Conservation (phyloP, 805 yeast species). For the Lipomyces chichibuensis region DNA sequence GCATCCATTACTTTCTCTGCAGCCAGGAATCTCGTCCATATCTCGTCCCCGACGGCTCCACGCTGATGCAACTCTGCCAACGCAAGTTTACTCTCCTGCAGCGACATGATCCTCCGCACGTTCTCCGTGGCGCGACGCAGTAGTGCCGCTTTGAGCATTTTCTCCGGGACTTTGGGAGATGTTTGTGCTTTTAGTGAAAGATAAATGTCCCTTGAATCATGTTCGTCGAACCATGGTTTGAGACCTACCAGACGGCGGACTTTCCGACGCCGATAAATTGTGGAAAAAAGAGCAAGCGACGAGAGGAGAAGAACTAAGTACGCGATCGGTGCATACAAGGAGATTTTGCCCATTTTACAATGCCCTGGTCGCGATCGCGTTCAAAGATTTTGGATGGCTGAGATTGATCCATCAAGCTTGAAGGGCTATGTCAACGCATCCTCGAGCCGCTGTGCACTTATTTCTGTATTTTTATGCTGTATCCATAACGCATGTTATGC, state of each 20-base stretch:
- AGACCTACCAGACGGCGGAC: slow-evolving; percentile 57
- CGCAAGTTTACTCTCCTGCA: slow-evolving; percentile 75
- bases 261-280: slow-evolving; percentile 38
- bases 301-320: slow-evolving; percentile 31
- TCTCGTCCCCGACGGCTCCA: slow-evolving; percentile 90
- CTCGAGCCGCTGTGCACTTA: neutral
- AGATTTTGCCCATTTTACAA: slow-evolving; percentile 23
- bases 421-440: neutral
- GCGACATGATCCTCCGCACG: slow-evolving; percentile 75
- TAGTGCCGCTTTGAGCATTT: slow-evolving; percentile 70
- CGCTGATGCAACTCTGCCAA: slow-evolving; percentile 75
- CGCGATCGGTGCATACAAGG: slow-evolving; percentile 35
- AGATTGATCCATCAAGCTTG: neutral
- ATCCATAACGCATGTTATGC: neutral
- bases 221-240: slow-evolving; percentile 70
- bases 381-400: neutral
- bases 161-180: slow-evolving; percentile 67
- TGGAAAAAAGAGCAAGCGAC: slow-evolving; percentile 32
- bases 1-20: slow-evolving; percentile 77
- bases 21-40: slow-evolving; percentile 75
- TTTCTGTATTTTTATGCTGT: neutral
- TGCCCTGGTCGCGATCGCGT: neutral
- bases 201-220: slow-evolving; percentile 67
- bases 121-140: slow-evolving; percentile 82
- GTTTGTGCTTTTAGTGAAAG: slow-evolving; percentile 56